Evolutionary conservation across 768 basidiomycete species (phyloP).

Genomic region (Calocybe cyanea): DNA sequence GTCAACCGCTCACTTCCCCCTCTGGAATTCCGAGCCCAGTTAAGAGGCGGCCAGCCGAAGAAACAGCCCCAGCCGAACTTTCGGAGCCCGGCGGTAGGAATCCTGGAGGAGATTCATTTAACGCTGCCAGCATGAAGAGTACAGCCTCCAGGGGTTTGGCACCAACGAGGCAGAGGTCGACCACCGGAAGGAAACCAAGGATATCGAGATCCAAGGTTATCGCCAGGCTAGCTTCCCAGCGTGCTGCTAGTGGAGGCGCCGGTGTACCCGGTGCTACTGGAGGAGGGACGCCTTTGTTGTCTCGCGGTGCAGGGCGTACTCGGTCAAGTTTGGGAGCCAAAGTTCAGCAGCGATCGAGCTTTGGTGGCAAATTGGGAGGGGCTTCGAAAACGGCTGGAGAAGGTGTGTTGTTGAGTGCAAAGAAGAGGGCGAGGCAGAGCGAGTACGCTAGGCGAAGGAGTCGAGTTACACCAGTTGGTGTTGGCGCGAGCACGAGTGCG

Average conservation of each 20-base stretch:
- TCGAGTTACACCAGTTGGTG: conserved; percentile 21
- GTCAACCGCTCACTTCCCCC: conserved; percentile 41
- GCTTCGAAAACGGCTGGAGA: conserved; percentile 26
- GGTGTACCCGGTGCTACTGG: conserved; percentile 4
- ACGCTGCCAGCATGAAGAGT: too few relatives aligned
- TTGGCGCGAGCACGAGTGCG: neutral
- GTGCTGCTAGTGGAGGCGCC: conserved; percentile 38
- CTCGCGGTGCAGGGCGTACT: conserved; percentile 24
- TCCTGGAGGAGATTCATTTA: too few relatives aligned
- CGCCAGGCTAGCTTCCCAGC: conserved; percentile 69
- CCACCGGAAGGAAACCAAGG: conserved; percentile 60
- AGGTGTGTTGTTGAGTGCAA: conserved; percentile 55
- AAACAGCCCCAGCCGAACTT: conserved; percentile 9
- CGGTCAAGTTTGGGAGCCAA: conserved; percentile 54
- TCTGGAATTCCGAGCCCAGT: conserved; percentile 35
- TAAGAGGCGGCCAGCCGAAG: conserved; percentile 18
- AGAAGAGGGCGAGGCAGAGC: conserved; percentile 73
- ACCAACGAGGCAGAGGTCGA: conserved; percentile 23
- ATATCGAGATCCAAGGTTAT: conserved; percentile 83
- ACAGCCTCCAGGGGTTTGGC: neutral
- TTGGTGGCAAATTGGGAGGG: conserved; percentile 29
- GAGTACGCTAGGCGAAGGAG: conserved; percentile 64
- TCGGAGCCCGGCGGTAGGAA: neutral
- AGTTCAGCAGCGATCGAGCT: conserved; percentile 32
- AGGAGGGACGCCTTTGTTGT: conserved; percentile 14